Evolutionary conservation across 352 stramenopile species (phyloP).

Genomic region (Phytophthora megakarya): DNA sequence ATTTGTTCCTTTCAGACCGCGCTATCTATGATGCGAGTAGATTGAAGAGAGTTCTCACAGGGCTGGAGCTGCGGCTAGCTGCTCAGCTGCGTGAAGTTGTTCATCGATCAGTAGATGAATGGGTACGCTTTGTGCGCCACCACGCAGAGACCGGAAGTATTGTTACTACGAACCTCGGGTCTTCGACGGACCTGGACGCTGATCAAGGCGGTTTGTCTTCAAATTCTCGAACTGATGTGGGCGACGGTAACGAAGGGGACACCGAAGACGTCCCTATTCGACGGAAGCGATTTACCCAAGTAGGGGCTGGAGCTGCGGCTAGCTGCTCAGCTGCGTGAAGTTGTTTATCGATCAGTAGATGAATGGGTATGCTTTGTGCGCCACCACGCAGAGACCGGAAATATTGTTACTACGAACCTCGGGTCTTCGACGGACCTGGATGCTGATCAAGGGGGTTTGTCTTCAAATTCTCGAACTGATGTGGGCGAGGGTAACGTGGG

Average conservation of each 20-base stretch:
- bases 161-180: background rate
- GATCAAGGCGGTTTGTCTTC: background rate
- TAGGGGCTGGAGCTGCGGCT: slow-evolving; percentile 89
- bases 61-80: slow-evolving; percentile 86
- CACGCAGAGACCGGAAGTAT: slow-evolving; percentile 13
- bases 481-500: background rate
- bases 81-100: slow-evolving; percentile 84
- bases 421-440: background rate
- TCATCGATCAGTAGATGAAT: slow-evolving; percentile 54
- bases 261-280: slow-evolving; percentile 14
- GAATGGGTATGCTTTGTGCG: slow-evolving; percentile 72
- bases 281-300: slow-evolving; percentile 10
- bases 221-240: slow-evolving; percentile 6
- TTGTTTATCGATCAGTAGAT: slow-evolving; percentile 60
- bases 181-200: background rate
- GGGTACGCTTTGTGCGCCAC: slow-evolving; percentile 60
- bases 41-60: slow-evolving; percentile 81
- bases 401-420: background rate
- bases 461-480: slow-evolving; percentile 4
- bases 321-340: slow-evolving; percentile 75
- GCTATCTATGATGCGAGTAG: slow-evolving; percentile 54
- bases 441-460: background rate
- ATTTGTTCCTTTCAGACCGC: slow-evolving; percentile 91
- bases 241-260: slow-evolving; percentile 2
- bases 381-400: slow-evolving; percentile 14